phyloP scores from a whole-genome alignment of 495 filamentous ascomycete species.

The Xylaria curta region DNA sequence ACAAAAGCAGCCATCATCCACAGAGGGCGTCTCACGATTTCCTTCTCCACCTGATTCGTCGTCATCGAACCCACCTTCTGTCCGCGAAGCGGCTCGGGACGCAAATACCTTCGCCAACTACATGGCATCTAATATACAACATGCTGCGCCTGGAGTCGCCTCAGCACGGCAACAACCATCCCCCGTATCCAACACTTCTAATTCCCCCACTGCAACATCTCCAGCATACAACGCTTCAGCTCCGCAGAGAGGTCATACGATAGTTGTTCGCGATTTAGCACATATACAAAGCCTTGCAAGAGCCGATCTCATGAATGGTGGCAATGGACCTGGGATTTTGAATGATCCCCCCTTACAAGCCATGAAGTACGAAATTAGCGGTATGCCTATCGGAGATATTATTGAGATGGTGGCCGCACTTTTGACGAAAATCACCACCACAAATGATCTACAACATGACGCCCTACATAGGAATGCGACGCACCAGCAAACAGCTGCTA shows the following conservation, averaged over 20 bases:
- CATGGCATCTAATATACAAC: slow-evolving; percentile 46
- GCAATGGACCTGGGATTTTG: slow-evolving; percentile 53
- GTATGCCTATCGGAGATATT: slow-evolving; percentile 96
- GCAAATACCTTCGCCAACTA: slow-evolving; percentile 37
- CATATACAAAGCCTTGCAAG: slow-evolving; percentile 90
- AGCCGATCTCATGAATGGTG: slow-evolving; percentile 67
- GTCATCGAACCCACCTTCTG: slow-evolving; percentile 50
- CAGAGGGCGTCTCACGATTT: slow-evolving; percentile 48
- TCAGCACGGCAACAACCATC: slow-evolving; percentile 59
- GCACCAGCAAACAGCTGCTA: slow-evolving; percentile 54
- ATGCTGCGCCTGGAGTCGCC: slow-evolving; percentile 36
- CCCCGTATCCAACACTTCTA: slow-evolving; percentile 60
- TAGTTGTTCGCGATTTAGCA: slow-evolving; percentile 82
- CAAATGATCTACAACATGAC: slow-evolving; percentile 94
- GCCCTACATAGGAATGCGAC: slow-evolving; percentile 55
- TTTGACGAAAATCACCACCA: slow-evolving; percentile 96
- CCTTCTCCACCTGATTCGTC: slow-evolving; percentile 58
- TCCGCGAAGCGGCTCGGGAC: slow-evolving; percentile 44
- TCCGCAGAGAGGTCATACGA: slow-evolving; percentile 52
- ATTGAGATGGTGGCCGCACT: slow-evolving; percentile 99
- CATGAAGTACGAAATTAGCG: slow-evolving; percentile 90
- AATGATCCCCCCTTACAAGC: slow-evolving; percentile 57
- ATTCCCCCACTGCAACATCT: slow-evolving; percentile 31
- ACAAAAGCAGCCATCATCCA: slow-evolving; percentile 35
- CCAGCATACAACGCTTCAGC: slow-evolving; percentile 34